phyloP scores from a whole-genome alignment of 2,329 filamentous ascomycete species.

The Albifimbria verrucaria region DNA sequence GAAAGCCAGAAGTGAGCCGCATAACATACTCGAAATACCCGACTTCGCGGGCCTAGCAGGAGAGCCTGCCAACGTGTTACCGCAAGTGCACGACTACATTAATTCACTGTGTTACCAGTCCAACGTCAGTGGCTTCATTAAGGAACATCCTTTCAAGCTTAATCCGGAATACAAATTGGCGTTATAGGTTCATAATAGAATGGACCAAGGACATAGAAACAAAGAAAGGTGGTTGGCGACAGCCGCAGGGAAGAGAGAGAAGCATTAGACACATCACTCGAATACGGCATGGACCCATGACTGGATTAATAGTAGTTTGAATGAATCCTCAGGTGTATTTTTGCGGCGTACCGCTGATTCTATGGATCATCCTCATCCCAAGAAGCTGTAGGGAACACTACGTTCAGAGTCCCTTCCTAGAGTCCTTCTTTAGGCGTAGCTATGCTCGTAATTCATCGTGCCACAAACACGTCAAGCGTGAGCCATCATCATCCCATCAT shows the following conservation, averaged over 20 bases:
- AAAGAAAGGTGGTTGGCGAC: neutral
- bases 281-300: too few relatives aligned
- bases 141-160: constrained; percentile 44
- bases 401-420: constrained; percentile 15
- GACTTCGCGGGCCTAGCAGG: constrained; percentile 60
- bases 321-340: neutral
- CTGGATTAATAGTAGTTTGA: neutral
- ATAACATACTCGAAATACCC: constrained; percentile 76
- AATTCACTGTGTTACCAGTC: constrained; percentile 50
- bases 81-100: constrained; percentile 60
- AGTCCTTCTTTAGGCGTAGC: constrained; percentile 19
- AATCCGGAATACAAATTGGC: constrained; percentile 22
- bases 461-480: constrained; percentile 27
- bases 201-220: neutral
- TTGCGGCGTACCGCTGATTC: constrained; percentile 11
- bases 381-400: constrained; percentile 5
- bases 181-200: neutral
- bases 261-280: too few relatives aligned
- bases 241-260: neutral
- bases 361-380: constrained; percentile 16
- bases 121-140: constrained; percentile 63
- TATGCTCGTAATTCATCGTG: constrained; percentile 25
- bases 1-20: constrained; percentile 80
- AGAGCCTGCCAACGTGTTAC: constrained; percentile 45
- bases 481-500: constrained; percentile 26